Evolutionary conservation across 768 basidiomycete genomes (phyloP), one percentile per base, ranked within the genome.

Genomic region (Boletus tylopilopsis): DNA sequence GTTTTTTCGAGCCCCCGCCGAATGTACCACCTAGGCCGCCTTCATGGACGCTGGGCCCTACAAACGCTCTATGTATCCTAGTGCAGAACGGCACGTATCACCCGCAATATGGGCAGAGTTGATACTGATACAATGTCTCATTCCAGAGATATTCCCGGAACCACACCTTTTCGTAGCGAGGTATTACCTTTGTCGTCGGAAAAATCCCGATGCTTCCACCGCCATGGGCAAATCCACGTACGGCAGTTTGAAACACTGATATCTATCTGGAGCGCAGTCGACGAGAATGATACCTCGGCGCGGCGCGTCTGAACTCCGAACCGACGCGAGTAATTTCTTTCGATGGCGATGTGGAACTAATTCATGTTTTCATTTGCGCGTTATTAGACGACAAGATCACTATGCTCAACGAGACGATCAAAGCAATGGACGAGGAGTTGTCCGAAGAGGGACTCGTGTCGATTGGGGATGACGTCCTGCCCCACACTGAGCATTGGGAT

Each of bases 331-430:
- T 3, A 2, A 2, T 11, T n/a, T 35, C n/a, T 25, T 29, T 21
- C 11, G n/a, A 3, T 3, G 5, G 4, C 2, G 23, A n/a, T 9
- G 6, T 5, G 32, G 7, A 11, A 22, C 13, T 34, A 4, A 41
- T 1, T 45, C 23, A 10, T 8, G 15, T 27, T 3, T 35, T 24
- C 15, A n/a, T 37, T n/a, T n/a, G n/a, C 11, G 22, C 18, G 13
- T 37, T 16, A 19, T 29, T 19, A 62, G 61, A 27, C 7, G 56
- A 63, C 27, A 45, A 63, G 40, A 38, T 45, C 18, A 21, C 32
- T 13, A 50, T 50, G 52, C 39, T 62, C 2, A 52, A 53, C 10
- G 63, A 63, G 38, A 49, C 60, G 58, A 49, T 62, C 48, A 47
- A 35, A 6, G 45, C 52, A 1, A 41, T 62, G 12, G 58, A 62